Base-by-base conservation (phyloP, 2,329 filamentous ascomycete species). In the Pseudogymnoascus sp. region DNA sequence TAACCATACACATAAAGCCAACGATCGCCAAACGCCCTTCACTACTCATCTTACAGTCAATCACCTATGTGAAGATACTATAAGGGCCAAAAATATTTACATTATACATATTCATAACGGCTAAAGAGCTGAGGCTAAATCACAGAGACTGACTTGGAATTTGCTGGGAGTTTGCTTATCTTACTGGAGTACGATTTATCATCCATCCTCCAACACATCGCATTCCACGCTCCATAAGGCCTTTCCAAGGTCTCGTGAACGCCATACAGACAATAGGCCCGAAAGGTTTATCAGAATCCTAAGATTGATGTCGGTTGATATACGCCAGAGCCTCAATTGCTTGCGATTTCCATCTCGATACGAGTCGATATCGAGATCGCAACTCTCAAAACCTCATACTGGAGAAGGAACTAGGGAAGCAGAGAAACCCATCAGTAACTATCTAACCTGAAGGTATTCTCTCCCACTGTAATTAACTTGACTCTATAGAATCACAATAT, bases 301-400 rank as follows among this genome's bases (percentile, higher is more conserved):
- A 60, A 70, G 65, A 69, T 80, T 79, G 78, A 82, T 82, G 79
- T 81, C 79, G 78, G 78, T 80, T 80, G 78, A 80, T 73, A 71
- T 77, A 71, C 78, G 78, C 71, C 73, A 75, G 72, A 77, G 76
- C 65, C 75, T 78, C 63, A 76, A 77, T 67, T 80, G 77, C 63
- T 71, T 81, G 68, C 77, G 78, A 63, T 80, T 79, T 67, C 79
- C 78, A 65, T 76, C 77, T 76, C 76, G 79, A 75, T 76, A 80
- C 73, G 74, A 76, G 71, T 76, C 77, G 61, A 76, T 81, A 69
- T 80, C 78, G 73, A 80, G 78, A 77, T 75, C 78, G 63, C 78
- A 81, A 70, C 72, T 82, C 37, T 81, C 78, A 63, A 79, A 74
- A 75, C 75, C 76, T 48, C 79, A 81, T 74, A 81, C 78, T 67